phyloP scores from a whole-genome alignment of 1,284 basidiomycete genomes.

The Ceratobasidium sp. region DNA sequence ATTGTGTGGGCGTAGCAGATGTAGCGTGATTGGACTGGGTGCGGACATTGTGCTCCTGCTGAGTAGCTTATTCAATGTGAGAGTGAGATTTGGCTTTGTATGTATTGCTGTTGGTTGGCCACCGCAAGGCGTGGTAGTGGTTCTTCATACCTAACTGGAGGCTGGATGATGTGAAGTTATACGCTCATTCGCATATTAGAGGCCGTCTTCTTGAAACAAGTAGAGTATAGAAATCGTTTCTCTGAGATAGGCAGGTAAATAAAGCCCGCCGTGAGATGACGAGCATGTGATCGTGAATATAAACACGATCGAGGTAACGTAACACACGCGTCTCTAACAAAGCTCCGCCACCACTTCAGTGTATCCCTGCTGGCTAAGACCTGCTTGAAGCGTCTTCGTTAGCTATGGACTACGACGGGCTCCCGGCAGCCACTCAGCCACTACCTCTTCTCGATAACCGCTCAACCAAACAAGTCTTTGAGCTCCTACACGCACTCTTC shows the following conservation, averaged over 20 bases:
- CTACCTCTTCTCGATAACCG: conserved; percentile 25
- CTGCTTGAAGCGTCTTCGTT: not conserved
- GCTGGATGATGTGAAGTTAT: too few relatives aligned
- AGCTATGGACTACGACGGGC: conserved; percentile 30
- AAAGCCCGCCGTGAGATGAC: conserved; percentile 7
- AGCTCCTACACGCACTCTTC: conserved; percentile 23
- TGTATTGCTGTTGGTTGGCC: too few relatives aligned
- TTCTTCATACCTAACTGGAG: too few relatives aligned
- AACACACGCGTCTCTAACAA: conserved; percentile 30
- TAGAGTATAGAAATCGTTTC: too few relatives aligned
- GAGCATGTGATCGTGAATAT: conserved; percentile 18
- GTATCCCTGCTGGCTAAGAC: not conserved
- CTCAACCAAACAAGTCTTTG: conserved; percentile 27
- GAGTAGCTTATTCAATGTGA: too few relatives aligned
- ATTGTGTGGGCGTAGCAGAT: not conserved
- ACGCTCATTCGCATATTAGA: too few relatives aligned
- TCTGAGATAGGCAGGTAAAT: too few relatives aligned
- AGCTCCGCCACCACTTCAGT: not conserved
- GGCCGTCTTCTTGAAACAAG: too few relatives aligned
- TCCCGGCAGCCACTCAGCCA: conserved; percentile 25
- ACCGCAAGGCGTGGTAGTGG: too few relatives aligned
- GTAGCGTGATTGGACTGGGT: not conserved
- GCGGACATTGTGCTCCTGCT: conserved; percentile 15
- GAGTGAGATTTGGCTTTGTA: too few relatives aligned
- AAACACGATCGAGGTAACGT: conserved; percentile 20